These are phyloP conservation scores for Amylostereum chailletii DNA, from an alignment of 1,284 basidiomycete species.

Conservation along the genomic window DNA sequence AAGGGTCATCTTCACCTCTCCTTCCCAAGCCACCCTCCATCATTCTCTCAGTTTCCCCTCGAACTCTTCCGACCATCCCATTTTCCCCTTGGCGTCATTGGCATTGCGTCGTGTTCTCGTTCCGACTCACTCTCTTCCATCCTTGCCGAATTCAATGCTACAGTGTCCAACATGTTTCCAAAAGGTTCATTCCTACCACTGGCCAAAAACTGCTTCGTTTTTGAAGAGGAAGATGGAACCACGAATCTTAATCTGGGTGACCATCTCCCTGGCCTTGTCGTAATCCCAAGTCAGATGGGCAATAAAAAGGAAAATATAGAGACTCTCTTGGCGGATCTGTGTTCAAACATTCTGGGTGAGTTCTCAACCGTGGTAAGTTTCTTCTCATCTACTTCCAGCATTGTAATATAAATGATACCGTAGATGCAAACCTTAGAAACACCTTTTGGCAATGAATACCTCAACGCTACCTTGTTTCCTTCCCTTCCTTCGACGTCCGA, in stretches of 20 bases:
- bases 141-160: constrained; percentile 56
- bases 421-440: constrained; percentile 61
- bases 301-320: constrained; percentile 79
- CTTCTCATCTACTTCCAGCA: no score
- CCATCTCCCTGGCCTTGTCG: constrained; percentile 51
- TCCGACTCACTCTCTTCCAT: constrained; percentile 49
- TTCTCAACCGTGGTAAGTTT: constrained; percentile 66
- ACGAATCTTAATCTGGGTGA: constrained; percentile 49
- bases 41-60: constrained; percentile 45
- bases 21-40: constrained; percentile 63
- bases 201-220: constrained; percentile 69
- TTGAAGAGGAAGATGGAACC: constrained; percentile 60
- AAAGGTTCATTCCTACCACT: constrained; percentile 65
- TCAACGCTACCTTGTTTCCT: constrained; percentile 59
- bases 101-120: constrained; percentile 59
- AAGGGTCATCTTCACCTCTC: constrained; percentile 66
- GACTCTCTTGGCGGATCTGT: constrained; percentile 79
- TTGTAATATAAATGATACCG: neutral
- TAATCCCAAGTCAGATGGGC: constrained; percentile 72
- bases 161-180: constrained; percentile 56
- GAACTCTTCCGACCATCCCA: constrained; percentile 69
- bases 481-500: constrained; percentile 49
- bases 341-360: constrained; percentile 76
- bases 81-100: constrained; percentile 74
- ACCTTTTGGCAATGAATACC: constrained; percentile 66